These are phyloP conservation scores for Beauveria australis DNA, from an alignment of 2,329 filamentous ascomycete species.

Conservation along the genomic window DNA sequence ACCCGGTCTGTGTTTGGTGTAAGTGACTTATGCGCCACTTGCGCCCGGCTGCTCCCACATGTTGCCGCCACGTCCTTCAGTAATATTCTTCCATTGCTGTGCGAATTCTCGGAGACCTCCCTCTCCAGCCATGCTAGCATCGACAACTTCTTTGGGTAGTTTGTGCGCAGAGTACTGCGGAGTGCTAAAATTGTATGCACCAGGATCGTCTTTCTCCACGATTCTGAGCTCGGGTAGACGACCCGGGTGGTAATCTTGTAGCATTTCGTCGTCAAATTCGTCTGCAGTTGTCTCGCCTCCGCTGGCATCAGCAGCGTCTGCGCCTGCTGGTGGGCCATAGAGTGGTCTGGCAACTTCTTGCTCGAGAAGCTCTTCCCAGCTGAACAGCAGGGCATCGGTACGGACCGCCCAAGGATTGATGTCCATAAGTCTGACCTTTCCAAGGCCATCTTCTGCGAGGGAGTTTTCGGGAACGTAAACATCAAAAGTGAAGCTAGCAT, in stretches of 20 bases:
- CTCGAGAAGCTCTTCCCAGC: slow-evolving; percentile 77
- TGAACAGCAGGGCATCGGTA: slow-evolving; percentile 84
- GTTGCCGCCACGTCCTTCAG: slow-evolving; percentile 30
- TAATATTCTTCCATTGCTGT: slow-evolving; percentile 61
- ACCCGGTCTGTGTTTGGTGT: not conserved
- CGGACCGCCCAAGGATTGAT: slow-evolving; percentile 90
- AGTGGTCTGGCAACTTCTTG: slow-evolving; percentile 55
- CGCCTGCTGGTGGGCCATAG: slow-evolving; percentile 34
- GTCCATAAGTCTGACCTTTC: slow-evolving; percentile 78
- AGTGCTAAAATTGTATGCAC: slow-evolving; percentile 77
- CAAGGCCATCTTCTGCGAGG: slow-evolving; percentile 49
- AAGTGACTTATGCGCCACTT: not conserved
- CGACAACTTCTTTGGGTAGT: slow-evolving; percentile 84
- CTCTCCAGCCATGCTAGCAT: slow-evolving; percentile 57
- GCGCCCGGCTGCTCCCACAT: slow-evolving; percentile 29
- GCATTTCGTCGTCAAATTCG: slow-evolving; percentile 29
- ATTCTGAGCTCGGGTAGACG: slow-evolving; percentile 72
- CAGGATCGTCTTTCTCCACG: slow-evolving; percentile 75
- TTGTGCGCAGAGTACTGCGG: slow-evolving; percentile 93
- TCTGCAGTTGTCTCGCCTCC: slow-evolving; percentile 30
- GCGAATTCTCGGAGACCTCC: slow-evolving; percentile 77
- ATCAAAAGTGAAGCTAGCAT: slow-evolving; percentile 80
- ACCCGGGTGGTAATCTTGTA: slow-evolving; percentile 45
- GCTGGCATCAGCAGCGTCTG: slow-evolving; percentile 25
- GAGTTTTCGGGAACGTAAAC: slow-evolving; percentile 73